Evolutionary conservation across 768 basidiomycete genomes (phyloP).

Genomic region (Lactarius deliciosus): DNA sequence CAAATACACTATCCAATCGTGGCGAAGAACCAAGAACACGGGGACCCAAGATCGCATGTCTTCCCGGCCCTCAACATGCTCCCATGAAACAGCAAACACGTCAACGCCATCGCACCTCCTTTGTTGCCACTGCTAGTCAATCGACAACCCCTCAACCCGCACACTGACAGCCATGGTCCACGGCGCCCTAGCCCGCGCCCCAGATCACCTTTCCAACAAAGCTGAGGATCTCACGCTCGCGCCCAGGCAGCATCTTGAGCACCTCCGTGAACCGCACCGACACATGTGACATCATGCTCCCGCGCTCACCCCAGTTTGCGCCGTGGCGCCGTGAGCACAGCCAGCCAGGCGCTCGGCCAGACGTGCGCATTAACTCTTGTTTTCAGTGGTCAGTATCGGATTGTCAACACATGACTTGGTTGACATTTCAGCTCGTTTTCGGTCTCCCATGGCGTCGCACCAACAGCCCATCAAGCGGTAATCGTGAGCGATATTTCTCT

Average conservation of each 20-base stretch:
- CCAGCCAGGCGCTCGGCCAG: constrained; percentile 73
- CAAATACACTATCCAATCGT: neutral
- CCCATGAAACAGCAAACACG: constrained; percentile 25
- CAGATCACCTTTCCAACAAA: constrained; percentile 73
- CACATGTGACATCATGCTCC: constrained; percentile 57
- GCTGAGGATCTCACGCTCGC: constrained; percentile 69
- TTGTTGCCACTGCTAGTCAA: neutral
- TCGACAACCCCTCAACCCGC: constrained; percentile 20
- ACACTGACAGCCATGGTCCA: constrained; percentile 24
- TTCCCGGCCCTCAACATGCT: constrained; percentile 7
- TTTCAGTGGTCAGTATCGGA: too few species aligned
- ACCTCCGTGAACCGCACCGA: constrained; percentile 69
- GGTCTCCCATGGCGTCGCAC: too few species aligned
- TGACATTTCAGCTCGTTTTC: too few species aligned
- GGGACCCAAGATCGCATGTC: neutral
- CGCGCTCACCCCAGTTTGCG: constrained; percentile 42
- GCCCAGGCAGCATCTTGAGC: constrained; percentile 75
- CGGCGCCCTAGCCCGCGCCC: too few species aligned
- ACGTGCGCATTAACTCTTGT: constrained; percentile 45
- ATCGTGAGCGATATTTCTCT: too few species aligned
- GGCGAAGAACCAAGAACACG: neutral
- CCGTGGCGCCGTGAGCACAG: constrained; percentile 41
- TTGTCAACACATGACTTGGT: too few species aligned
- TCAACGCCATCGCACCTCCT: constrained; percentile 12
- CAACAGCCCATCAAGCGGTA: too few species aligned